Conservation (phyloP, 495 filamentous ascomycete species). For the Daldinia loculata region DNA sequence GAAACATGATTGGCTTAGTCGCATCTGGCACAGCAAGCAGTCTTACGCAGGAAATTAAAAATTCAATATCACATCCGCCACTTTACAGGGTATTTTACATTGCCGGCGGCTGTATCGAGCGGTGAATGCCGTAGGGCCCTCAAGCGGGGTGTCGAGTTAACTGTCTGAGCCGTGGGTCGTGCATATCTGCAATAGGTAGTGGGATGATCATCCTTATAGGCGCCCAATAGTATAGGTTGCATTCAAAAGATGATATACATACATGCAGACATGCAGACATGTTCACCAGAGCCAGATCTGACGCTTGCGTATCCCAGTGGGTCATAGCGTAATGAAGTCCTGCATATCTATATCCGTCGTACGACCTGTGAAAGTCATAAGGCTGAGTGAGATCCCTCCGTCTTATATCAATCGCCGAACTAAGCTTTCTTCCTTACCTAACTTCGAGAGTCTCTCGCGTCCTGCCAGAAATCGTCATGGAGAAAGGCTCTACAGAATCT, state of each 20-base stretch:
- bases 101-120: conserved; percentile 7
- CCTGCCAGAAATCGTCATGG: neutral
- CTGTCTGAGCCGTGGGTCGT: neutral
- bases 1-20: neutral
- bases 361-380: conserved; percentile 2
- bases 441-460: neutral
- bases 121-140: conserved; percentile 6
- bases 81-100: neutral
- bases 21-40: neutral
- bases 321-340: conserved; percentile 2
- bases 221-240: neutral
- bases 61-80: conserved; percentile 5
- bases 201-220: neutral
- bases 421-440: neutral
- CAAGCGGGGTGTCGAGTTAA: neutral
- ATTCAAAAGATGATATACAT: neutral
- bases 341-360: conserved; percentile 5
- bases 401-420: neutral
- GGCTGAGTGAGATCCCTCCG: neutral
- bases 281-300: conserved; percentile 2
- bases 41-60: neutral
- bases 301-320: neutral
- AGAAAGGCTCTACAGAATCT: conserved; percentile 3
- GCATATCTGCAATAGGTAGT: conserved; percentile 6
- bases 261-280: neutral